Base-by-base conservation (phyloP, 805 yeast species). In the Maudiozyma barnettii region DNA sequence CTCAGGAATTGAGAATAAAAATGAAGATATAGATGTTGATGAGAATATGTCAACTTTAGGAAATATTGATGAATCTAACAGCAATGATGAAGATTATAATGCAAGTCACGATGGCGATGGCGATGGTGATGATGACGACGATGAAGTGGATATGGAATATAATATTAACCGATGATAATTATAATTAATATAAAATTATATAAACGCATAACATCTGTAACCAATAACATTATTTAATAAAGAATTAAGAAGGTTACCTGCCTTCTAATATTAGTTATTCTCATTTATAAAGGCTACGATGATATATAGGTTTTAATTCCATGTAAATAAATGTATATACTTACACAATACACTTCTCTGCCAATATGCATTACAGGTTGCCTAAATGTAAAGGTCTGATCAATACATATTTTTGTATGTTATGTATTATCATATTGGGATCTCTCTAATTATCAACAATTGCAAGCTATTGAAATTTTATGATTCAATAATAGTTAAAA, bases 91-190 rank as follows among this genome's bases (percentile, higher is more conserved):
- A 14, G 19, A 33, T 33, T 29, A 45, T 18, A 44, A 43, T 14
- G 30, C 6, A 6, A 40, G 26, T 26, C 12, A 26, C 10, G 30
- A 26, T 26, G 10, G 12, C 18, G 42, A 40, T 13, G 43, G 51
- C 16, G 54, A 44, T 6, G 59, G 51, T n/a, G 36, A 33, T 14
- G 36, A 33, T 14, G 52, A 47, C n/a, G 55, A 50, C 13, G 60
- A 50, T 5, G 58, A 51, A 1, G 52, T 45, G 40, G 60, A 51
- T 7, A 58, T 52, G 4, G 55, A 46, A 44, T 59, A 52, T 5
- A 58, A 53, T 4, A 54, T 58, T 2, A n/a, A 51, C 37, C 3
- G 56, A 47, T 7, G 56, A 40, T n/a, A 56, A 52, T 5, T 21
- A 36, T 26, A 26, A 9, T 6, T 26, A 26, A 26, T 6, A 6